These are phyloP conservation scores for Leptographium wingfieldii DNA, from an alignment of 2,329 filamentous ascomycete species.

Conservation along the genomic window DNA sequence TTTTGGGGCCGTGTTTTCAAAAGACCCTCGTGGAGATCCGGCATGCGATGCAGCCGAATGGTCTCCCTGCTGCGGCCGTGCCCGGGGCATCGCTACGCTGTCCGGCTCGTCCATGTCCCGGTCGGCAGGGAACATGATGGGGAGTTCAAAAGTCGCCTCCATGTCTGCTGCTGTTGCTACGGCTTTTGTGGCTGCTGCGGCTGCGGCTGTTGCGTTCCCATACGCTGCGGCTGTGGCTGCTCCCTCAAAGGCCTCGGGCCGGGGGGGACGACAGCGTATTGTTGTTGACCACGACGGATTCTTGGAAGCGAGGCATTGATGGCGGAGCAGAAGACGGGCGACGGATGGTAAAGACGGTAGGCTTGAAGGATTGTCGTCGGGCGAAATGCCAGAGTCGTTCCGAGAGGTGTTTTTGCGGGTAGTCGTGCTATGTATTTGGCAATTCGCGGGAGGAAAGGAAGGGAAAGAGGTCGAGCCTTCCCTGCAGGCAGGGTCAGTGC, in stretches of 20 bases:
- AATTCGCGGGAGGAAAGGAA: neutral
- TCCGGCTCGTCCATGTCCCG: slow-evolving; percentile 3
- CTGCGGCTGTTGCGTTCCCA: neutral
- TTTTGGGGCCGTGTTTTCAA: neutral
- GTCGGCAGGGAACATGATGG: slow-evolving; percentile 9
- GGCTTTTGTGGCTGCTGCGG: neutral
- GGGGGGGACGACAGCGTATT: neutral
- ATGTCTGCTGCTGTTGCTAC: slow-evolving; percentile 7
- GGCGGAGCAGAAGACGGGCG: neutral
- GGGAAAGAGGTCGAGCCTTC: neutral
- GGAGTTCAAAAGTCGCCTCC: slow-evolving; percentile 15
- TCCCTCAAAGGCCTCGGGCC: slow-evolving; percentile 5
- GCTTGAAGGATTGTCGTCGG: neutral
- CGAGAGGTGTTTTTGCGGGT: too few relatives aligned
- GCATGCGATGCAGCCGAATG: neutral
- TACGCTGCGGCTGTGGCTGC: slow-evolving; percentile 1
- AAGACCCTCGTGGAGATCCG: neutral
- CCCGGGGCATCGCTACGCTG: neutral
- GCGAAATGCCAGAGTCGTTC: neutral
- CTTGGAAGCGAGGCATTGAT: neutral
- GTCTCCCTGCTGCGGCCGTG: neutral
- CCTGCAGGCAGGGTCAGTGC: neutral
- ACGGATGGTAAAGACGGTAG: neutral
- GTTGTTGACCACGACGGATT: neutral
- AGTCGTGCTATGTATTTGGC: neutral